Percentiles rank a stretch among this genome's conserved stretches.
Conservation (phyloP, 169 alveolate genomes). For the Plasmodium gonderi region DNA sequence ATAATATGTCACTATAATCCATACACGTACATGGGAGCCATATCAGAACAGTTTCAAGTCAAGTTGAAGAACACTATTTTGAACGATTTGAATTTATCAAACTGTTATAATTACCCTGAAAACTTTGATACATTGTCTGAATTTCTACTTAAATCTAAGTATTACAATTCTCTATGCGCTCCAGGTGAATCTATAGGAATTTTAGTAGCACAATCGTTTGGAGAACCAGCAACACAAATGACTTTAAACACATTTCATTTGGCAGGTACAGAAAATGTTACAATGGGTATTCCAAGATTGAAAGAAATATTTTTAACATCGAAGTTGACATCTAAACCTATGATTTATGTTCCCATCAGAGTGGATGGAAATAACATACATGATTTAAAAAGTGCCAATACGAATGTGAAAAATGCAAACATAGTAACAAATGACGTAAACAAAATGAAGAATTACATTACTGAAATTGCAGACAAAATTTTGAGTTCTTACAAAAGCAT, state of each 20-base stretch:
- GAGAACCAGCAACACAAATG: constrained; percentile 99
- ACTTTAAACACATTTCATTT: constrained; percentile 99
- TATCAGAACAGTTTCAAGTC: constrained; percentile 1
- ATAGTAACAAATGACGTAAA: not conserved
- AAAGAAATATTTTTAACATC: constrained; percentile 95
- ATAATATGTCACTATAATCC: constrained; percentile 17
- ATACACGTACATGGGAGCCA: constrained; percentile 47
- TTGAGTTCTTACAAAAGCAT: constrained; percentile 89
- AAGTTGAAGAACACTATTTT: not conserved
- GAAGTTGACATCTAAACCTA: constrained; percentile 85
- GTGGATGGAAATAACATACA: constrained; percentile 24
- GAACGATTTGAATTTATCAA: not conserved
- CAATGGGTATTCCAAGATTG: constrained; percentile 99
- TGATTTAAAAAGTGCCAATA: too few species aligned
- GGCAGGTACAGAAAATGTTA: constrained; percentile 99
- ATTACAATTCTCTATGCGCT: constrained; percentile 76
- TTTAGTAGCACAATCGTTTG: constrained; percentile 98
- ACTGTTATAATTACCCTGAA: not conserved
- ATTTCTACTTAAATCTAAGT: constrained; percentile 44
- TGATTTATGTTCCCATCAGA: constrained; percentile 80
- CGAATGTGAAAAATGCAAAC: not conserved
- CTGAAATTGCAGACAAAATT: constrained; percentile 88
- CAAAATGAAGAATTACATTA: constrained; percentile 73
- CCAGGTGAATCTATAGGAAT: constrained; percentile 99
- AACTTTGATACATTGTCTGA: constrained; percentile 5